Percentiles rank a stretch among this genome's conserved stretches.
These are phyloP conservation scores for Pseudopithomyces maydicus DNA, from an alignment of 2,329 filamentous ascomycete species.

Conservation along the genomic window DNA sequence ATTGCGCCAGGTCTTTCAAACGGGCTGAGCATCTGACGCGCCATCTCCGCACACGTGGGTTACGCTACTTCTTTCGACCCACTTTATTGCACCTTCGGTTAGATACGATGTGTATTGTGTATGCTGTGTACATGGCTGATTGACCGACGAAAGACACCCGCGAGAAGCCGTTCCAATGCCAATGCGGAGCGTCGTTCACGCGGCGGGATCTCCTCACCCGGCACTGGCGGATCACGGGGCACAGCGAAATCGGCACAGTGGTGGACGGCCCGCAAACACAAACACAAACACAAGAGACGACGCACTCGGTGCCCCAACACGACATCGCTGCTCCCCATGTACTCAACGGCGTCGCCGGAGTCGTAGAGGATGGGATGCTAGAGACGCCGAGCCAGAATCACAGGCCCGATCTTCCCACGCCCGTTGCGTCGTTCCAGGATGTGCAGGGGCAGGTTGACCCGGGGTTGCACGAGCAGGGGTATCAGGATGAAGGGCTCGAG, in stretches of 20 bases:
- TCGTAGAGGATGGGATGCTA: constrained; percentile 6
- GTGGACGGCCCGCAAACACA: no score
- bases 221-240: constrained; percentile 37
- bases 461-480: constrained; percentile 12
- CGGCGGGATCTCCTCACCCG: constrained; percentile 37
- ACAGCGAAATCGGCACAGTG: constrained; percentile 16
- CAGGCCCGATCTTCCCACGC: constrained; percentile 19
- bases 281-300: constrained; percentile 1
- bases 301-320: not conserved
- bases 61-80: constrained; percentile 8
- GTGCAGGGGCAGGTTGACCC: constrained; percentile 19
- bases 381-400: constrained; percentile 10
- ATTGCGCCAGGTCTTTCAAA: constrained; percentile 35
- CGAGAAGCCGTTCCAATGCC: constrained; percentile 37
- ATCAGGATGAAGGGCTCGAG: constrained; percentile 32
- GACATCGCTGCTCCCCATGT: not conserved
- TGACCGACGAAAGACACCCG: constrained; percentile 27
- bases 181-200: constrained; percentile 33
- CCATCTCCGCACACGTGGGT: constrained; percentile 38
- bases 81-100: not conserved
- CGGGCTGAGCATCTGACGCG: constrained; percentile 37
- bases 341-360: constrained; percentile 4
- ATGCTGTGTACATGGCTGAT: constrained; percentile 18
- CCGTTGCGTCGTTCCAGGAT: constrained; percentile 15
- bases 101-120: no score